Conservation (phyloP, 192 early-diverging fungal genomes). For the Podila epicladia region DNA sequence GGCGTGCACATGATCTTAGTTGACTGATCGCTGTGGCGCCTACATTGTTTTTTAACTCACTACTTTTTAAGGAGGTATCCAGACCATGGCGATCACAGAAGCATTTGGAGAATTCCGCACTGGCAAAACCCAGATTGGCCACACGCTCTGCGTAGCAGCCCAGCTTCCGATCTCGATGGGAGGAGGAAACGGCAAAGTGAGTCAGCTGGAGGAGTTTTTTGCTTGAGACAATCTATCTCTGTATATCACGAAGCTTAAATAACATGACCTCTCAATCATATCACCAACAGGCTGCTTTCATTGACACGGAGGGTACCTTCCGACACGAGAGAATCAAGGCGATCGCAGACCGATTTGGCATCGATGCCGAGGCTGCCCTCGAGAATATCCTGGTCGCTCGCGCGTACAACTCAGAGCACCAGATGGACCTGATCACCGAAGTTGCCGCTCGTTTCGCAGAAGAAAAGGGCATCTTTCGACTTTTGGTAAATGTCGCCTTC, state of each 20-base stretch:
- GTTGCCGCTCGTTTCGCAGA: constrained; percentile 79
- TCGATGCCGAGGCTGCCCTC: constrained; percentile 69
- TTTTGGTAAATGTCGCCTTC: constrained; percentile 51
- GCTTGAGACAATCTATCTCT: constrained; percentile 31
- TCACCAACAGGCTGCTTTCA: constrained; percentile 49
- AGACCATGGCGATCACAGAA: constrained; percentile 86
- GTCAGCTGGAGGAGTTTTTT: constrained; percentile 36
- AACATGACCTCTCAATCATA: background rate
- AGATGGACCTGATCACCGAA: constrained; percentile 82
- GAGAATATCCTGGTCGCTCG: constrained; percentile 85
- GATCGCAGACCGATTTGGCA: constrained; percentile 77
- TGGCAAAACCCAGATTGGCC: constrained; percentile 85
- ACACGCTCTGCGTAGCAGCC: constrained; percentile 80
- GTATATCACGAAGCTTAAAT: background rate
- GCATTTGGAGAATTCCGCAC: constrained; percentile 90
- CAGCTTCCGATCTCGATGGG: constrained; percentile 79
- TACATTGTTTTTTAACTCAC: background rate
- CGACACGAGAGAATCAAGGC: constrained; percentile 80
- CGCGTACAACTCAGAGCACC: constrained; percentile 87
- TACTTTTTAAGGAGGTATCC: constrained; percentile 68
- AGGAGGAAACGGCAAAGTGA: constrained; percentile 80
- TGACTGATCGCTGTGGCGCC: background rate
- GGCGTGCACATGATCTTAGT: background rate
- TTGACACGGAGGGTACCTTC: constrained; percentile 80
- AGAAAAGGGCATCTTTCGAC: constrained; percentile 65